Evolutionary conservation across 1,284 basidiomycete genomes (phyloP).

Genomic region (Naganishia cerealis): DNA sequence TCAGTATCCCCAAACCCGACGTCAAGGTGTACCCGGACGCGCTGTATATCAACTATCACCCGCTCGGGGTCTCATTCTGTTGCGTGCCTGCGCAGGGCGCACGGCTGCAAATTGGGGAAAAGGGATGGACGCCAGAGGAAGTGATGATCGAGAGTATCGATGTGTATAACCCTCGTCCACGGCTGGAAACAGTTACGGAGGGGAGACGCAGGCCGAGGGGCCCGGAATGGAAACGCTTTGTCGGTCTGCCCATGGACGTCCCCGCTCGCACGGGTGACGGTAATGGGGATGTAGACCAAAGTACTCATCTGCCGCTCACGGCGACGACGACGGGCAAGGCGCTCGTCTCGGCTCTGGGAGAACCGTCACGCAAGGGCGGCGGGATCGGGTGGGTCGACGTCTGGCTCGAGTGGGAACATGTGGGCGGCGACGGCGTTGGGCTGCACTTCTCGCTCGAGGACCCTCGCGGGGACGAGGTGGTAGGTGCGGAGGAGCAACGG

Average conservation of each 20-base stretch:
- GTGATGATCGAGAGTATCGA: slow-evolving; percentile 71
- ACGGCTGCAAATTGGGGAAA: slow-evolving; percentile 52
- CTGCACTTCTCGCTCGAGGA: slow-evolving; percentile 49
- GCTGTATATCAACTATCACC: slow-evolving; percentile 78
- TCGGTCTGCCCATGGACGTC: slow-evolving; percentile 32
- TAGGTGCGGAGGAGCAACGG: slow-evolving; percentile 41
- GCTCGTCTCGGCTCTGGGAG: slow-evolving; percentile 70
- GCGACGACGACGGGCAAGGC: slow-evolving; percentile 68
- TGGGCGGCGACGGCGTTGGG: slow-evolving; percentile 42
- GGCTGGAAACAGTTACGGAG: slow-evolving; percentile 9
- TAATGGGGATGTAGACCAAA: slow-evolving; percentile 44
- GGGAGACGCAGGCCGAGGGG: slow-evolving; percentile 24
- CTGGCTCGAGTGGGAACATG: slow-evolving; percentile 83
- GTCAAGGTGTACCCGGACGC: slow-evolving; percentile 75
- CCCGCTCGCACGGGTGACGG: slow-evolving; percentile 60
- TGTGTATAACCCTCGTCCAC: slow-evolving; percentile 64
- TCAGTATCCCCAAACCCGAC: slow-evolving; percentile 56
- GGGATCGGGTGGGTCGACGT: slow-evolving; percentile 81
- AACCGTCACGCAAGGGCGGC: slow-evolving; percentile 82
- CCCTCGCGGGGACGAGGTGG: slow-evolving; percentile 39
- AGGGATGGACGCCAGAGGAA: slow-evolving; percentile 59
- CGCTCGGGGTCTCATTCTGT: slow-evolving; percentile 74
- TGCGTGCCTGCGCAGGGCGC: slow-evolving; percentile 60
- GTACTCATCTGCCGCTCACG: slow-evolving; percentile 55
- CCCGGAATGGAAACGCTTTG: slow-evolving; percentile 26